Conservation (phyloP, 2,329 filamentous ascomycete genomes). For the Gaeumannomyces tritici region DNA sequence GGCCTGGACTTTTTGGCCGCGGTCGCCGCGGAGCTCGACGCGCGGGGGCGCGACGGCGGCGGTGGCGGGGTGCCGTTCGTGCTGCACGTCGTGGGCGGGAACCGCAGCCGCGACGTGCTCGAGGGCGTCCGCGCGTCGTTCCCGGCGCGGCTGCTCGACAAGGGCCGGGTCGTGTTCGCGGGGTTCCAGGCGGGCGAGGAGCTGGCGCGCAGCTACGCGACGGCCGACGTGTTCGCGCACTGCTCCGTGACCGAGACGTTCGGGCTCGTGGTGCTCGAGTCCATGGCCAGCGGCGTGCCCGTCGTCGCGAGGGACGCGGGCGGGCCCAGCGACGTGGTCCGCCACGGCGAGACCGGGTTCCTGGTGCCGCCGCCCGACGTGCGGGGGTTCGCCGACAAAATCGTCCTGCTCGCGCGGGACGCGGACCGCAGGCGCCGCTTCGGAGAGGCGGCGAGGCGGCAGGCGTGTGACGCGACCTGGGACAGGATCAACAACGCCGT, state of each 20-base stretch:
- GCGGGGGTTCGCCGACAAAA: constrained; percentile 44
- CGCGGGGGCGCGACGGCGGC: constrained; percentile 15
- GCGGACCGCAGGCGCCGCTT: constrained; percentile 32
- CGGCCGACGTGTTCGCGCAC: constrained; percentile 60
- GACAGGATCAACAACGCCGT: constrained; percentile 63
- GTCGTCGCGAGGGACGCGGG: constrained; percentile 62
- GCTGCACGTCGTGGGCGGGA: constrained; percentile 59
- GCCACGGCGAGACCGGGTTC: constrained; percentile 49
- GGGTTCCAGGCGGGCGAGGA: constrained; percentile 53
- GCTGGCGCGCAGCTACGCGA: constrained; percentile 57
- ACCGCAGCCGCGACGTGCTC: constrained; percentile 53
- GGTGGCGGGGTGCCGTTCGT: constrained; percentile 44
- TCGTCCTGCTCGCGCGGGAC: constrained; percentile 39
- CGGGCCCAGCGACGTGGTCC: constrained; percentile 58
- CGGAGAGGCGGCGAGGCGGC: constrained; percentile 35
- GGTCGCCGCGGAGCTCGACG: constrained; percentile 43
- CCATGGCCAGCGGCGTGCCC: constrained; percentile 61
- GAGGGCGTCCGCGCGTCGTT: constrained; percentile 53
- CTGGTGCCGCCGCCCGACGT: constrained; percentile 51
- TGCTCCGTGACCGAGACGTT: constrained; percentile 66
- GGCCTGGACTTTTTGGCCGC: constrained; percentile 58
- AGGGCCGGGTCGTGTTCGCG: constrained; percentile 53
- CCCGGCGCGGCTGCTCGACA: constrained; percentile 27
- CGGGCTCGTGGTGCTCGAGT: constrained; percentile 59
- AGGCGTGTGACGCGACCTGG: constrained; percentile 58